phyloP scores from a whole-genome alignment of 805 yeast species.

The Candida xyloterini region DNA sequence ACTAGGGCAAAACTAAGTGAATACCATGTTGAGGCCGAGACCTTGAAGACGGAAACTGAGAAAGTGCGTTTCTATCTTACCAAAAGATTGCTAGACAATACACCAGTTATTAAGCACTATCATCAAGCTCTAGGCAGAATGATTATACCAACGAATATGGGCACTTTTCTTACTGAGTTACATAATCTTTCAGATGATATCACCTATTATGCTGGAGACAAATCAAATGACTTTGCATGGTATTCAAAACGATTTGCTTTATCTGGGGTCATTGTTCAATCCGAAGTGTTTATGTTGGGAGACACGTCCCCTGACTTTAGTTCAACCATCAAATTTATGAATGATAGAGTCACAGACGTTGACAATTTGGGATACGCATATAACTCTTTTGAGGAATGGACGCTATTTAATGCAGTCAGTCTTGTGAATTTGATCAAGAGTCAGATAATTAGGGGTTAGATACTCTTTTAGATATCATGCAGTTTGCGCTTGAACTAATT shows the following conservation, averaged over 20 bases:
- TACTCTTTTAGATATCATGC: conserved; percentile 4
- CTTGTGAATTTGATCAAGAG: conserved; percentile 66
- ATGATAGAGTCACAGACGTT: conserved; percentile 52
- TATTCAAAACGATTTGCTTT: conserved; percentile 79
- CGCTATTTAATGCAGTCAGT: conserved; percentile 62
- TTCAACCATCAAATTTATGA: conserved; percentile 64
- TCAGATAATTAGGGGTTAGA: conserved; percentile 43
- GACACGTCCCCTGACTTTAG: conserved; percentile 57
- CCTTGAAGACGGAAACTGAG: conserved; percentile 21
- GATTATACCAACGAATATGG: conserved; percentile 60
- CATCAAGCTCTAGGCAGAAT: conserved; percentile 57
- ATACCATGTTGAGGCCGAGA: conserved; percentile 26
- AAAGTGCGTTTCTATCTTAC: conserved; percentile 34
- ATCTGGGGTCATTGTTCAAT: conserved; percentile 64
- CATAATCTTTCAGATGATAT: conserved; percentile 80
- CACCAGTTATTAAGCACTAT: conserved; percentile 42
- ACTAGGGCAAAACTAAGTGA: conserved; percentile 39
- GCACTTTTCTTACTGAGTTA: conserved; percentile 60
- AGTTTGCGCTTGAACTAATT: conserved; percentile 26
- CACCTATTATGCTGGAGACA: conserved; percentile 74
- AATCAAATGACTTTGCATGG: conserved; percentile 84
- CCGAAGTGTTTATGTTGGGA: conserved; percentile 77
- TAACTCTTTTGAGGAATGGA: conserved; percentile 71
- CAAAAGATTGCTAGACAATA: conserved; percentile 50
- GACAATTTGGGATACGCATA: conserved; percentile 58